A percentile compares a stretch with the other conserved stretches of the same genome.
Conservation (phyloP, 345 rosid genomes). For the Iberis pinnata region DNA sequence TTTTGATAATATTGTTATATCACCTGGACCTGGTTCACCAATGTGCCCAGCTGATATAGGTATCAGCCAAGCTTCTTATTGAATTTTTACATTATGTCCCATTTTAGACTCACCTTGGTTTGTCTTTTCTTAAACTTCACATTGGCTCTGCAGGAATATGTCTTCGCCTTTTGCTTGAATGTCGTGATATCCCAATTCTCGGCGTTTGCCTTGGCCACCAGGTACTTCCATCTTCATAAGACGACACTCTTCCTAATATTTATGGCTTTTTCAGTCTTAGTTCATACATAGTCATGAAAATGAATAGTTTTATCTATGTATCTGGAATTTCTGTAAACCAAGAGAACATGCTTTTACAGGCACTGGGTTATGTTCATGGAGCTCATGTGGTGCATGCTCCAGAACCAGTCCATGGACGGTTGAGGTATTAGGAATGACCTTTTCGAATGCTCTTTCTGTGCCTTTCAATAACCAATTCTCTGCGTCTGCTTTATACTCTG, state of each 20-base stretch:
- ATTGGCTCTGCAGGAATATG: slow-evolving; percentile 66
- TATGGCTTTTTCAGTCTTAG: not conserved
- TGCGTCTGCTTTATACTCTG: slow-evolving; percentile 2
- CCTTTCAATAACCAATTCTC: not conserved
- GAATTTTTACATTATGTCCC: not conserved
- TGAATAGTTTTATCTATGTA: not conserved
- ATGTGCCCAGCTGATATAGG: slow-evolving; percentile 76
- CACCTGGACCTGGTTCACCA: slow-evolving; percentile 99
- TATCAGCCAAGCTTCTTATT: slow-evolving; percentile 20
- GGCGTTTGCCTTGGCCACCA: slow-evolving; percentile 97
- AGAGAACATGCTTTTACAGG: slow-evolving; percentile 39
- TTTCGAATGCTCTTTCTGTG: slow-evolving; percentile 4
- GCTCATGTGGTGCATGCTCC: slow-evolving; percentile 80
- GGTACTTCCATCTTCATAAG: slow-evolving; percentile 36
- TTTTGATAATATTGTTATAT: slow-evolving; percentile 83
- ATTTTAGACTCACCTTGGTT: slow-evolving; percentile 10
- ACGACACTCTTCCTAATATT: not conserved
- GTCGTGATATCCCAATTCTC: slow-evolving; percentile 79
- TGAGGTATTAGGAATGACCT: slow-evolving; percentile 50
- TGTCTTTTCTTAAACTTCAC: slow-evolving; percentile 19
- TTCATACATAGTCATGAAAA: slow-evolving; percentile 1
- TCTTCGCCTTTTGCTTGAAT: slow-evolving; percentile 69
- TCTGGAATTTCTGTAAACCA: not conserved
- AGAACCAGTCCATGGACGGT: slow-evolving; percentile 91
- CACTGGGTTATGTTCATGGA: slow-evolving; percentile 85